Base-by-base conservation (phyloP, 2,329 filamentous ascomycete genomes). In the Phaeoacremonium minimum region DNA sequence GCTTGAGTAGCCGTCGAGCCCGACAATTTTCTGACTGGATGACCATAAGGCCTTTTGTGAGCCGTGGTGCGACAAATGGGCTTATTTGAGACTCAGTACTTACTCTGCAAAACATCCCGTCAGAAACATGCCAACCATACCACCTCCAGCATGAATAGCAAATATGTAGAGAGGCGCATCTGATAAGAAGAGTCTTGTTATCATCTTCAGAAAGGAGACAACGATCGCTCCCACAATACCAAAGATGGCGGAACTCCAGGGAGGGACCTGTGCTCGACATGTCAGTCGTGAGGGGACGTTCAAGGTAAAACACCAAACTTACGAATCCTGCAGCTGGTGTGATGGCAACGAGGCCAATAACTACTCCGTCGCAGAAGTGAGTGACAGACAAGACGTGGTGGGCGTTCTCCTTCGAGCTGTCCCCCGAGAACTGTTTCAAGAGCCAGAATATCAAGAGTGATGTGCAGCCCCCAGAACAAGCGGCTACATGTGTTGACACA, bases 91-190 rank as follows among this genome's bases (percentile, higher is more conserved):
- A n/a, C n/a, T n/a, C n/a, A n/a, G n/a, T n/a, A n/a, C n/a, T n/a
- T n/a, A n/a, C n/a, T n/a, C n/a, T n/a, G 73, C 74, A 44, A 80
- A 78, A 46, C 78, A 67, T 6, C 73, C 75, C 3, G 75, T 79
- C 32, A 78, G 50, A 55, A 79, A 75, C 18, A 71, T 70, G 7
- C 75, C 75, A 28, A 71, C 58, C 58, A 77, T 75, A 15, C 75
- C 75, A 28, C 75, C 75, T 16, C 76, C 63, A 13, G 70, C 73
- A 50, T 78, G 74, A 11, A 77, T 65, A 49, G 75, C 77, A 62
- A 79, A 79, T 29, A 79, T 72, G 42, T 78, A 72, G 50, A 79
- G 69, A 71, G 42, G 15, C 38, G 52, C 41, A 29, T 35, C 37
- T 13, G 11, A 41, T 32, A 28, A 36, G 26, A 9, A 38, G 15